Percentiles rank a stretch among this genome's conserved stretches.
Evolutionary conservation across 345 rosid genomes (phyloP).

Genomic region (Hypericum androsaemum): DNA sequence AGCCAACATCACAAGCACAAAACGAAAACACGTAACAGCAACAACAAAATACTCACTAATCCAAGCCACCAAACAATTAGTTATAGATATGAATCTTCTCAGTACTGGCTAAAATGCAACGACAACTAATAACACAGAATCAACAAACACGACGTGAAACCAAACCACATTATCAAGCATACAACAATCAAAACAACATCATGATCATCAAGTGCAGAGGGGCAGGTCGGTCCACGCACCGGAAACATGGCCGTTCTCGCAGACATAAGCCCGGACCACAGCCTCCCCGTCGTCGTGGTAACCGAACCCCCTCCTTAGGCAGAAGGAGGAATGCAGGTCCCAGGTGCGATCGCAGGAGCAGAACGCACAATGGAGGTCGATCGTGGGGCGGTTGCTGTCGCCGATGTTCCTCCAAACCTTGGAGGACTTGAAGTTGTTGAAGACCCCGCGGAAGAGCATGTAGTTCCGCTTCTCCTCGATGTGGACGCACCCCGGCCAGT

Average conservation of each 20-base stretch:
- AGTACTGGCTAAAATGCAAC: too few relatives aligned
- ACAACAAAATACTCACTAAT: too few relatives aligned
- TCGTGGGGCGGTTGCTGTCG: slow-evolving; percentile 51
- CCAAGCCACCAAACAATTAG: too few relatives aligned
- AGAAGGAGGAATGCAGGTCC: slow-evolving; percentile 86
- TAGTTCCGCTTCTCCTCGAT: slow-evolving; percentile 69
- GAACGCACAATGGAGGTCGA: slow-evolving; percentile 65
- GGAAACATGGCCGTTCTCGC: slow-evolving; percentile 93
- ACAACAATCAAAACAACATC: not conserved
- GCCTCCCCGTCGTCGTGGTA: slow-evolving; percentile 94
- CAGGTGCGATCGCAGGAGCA: slow-evolving; percentile 68
- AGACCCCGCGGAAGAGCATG: slow-evolving; percentile 85
- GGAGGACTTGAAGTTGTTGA: slow-evolving; percentile 73
- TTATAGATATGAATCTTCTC: too few relatives aligned
- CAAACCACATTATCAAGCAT: too few relatives aligned
- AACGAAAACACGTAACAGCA: too few relatives aligned
- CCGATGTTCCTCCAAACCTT: slow-evolving; percentile 83
- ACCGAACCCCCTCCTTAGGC: slow-evolving; percentile 63
- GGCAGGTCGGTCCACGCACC: slow-evolving; percentile 91
- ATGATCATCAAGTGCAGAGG: slow-evolving; percentile 39
- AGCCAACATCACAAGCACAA: too few relatives aligned
- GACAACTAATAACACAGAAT: too few relatives aligned
- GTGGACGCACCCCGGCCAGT: slow-evolving; percentile 93
- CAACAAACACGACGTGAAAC: too few relatives aligned
- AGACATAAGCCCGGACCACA: slow-evolving; percentile 86